Evolutionary conservation across 805 yeast genomes (phyloP), one percentile per base, ranked within the genome.

Genomic region (Ogataea methylovora): DNA sequence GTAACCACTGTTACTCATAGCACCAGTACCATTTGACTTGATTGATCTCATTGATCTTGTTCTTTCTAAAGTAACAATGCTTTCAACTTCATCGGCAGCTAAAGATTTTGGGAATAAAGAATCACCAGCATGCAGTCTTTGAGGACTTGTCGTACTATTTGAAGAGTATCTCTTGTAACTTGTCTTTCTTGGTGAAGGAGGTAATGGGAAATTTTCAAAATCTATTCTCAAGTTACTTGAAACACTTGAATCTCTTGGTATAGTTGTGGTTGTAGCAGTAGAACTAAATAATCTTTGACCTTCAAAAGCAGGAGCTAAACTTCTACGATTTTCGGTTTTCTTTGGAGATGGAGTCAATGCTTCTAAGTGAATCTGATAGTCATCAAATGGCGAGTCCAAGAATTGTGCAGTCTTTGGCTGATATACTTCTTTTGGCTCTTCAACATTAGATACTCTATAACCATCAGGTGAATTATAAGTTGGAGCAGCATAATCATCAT

Each of bases 101-200:
- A 84, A 60, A 3, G 76, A 71, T 49, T 78, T 82, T 0, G 94
- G 94, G 52, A 84, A 84, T 18, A 83, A 54, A 0, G 77, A 73
- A 36, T 81, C 79, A 18, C 79, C 78, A 5, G 60, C 54, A 38
- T 63, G 66, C 8, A 58, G 36, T 19, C 37, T 53, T 27, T 37
- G 37, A 20, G 54, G 43, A 24, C 40, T 37, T 21, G 26, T 8
- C 4, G 21, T 17, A 11, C 29, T 12, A 9, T 31, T 22, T 6
- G 36, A 30, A 20, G 21, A 19, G 27, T 20, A 26, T 5, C 19
- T 18, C 21, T 22, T 15, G 17, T 19, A 7, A 8, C 14, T 14
- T 27, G 36, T 4, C 9, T 14, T 24, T 31, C 28, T 16, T 24
- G 34, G 33, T 10, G 34, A 23, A 16, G 11, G 4, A 3, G 34